Conservation (phyloP, 192 early-diverging fungal genomes). For the Glomus cerebriforme region DNA sequence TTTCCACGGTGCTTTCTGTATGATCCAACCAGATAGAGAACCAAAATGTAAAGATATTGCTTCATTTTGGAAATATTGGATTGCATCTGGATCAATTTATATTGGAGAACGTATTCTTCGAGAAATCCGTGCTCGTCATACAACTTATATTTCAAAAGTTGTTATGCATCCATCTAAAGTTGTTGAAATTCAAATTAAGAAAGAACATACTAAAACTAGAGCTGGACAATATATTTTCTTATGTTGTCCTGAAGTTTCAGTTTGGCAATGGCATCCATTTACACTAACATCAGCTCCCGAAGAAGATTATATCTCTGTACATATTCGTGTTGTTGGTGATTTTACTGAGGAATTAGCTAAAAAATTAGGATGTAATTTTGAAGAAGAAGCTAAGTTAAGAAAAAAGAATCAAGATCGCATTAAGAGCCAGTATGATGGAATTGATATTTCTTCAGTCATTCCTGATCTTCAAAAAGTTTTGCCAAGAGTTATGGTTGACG, state of each 20-base stretch:
- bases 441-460: conserved; percentile 16
- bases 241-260: conserved; percentile 69
- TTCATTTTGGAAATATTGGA: conserved; percentile 63
- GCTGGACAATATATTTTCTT: conserved; percentile 80
- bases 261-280: conserved; percentile 79
- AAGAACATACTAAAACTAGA: conserved; percentile 46
- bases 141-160: conserved; percentile 65
- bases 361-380: conserved; percentile 66
- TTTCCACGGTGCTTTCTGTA: conserved; percentile 64
- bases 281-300: conserved; percentile 76
- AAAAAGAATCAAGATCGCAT: conserved; percentile 42
- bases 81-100: conserved; percentile 59
- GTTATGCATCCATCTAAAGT: conserved; percentile 75
- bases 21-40: conserved; percentile 48
- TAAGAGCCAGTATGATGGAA: conserved; percentile 13
- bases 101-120: conserved; percentile 65
- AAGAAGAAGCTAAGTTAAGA: conserved; percentile 37
- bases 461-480: conserved; percentile 41
- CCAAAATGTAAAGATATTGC: conserved; percentile 50
- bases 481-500: conserved; percentile 67
- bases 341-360: conserved; percentile 68
- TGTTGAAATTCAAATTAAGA: conserved; percentile 72
- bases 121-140: conserved; percentile 54
- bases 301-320: conserved; percentile 73
- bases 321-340: conserved; percentile 76